These are phyloP conservation scores for Peronosclerospora sorghi DNA, from an alignment of 352 stramenopile species.

Conservation along the genomic window DNA sequence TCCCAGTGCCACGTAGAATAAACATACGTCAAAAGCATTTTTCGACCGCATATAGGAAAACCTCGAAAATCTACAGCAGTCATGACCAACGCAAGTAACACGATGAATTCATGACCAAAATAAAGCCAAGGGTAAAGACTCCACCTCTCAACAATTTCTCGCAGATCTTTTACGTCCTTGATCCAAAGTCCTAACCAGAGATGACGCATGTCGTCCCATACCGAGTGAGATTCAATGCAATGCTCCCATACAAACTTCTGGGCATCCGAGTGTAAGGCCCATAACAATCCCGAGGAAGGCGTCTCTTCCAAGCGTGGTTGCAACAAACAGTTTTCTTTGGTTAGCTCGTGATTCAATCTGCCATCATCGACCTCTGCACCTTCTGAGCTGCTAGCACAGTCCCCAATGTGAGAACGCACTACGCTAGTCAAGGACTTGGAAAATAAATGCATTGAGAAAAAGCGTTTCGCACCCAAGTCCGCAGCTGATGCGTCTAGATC, in stretches of 20 bases:
- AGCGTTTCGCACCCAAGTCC: constrained; percentile 66
- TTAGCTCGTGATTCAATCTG: no score
- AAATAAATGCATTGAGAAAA: constrained; percentile 64
- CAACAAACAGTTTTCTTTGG: constrained; percentile 7
- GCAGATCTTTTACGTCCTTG: constrained; percentile 61
- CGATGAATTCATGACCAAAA: background rate
- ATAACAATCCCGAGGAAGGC: constrained; percentile 62
- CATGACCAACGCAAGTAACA: no score
- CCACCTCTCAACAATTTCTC: constrained; percentile 53
- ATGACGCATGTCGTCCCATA: constrained; percentile 49
- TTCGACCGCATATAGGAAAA: constrained; percentile 48
- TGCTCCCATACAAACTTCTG: constrained; percentile 67
- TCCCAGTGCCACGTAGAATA: constrained; percentile 68
- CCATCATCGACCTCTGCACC: constrained; percentile 11
- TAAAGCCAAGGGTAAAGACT: background rate
- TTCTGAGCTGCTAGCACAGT: constrained; percentile 11
- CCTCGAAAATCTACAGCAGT: constrained; percentile 57
- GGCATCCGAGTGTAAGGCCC: constrained; percentile 77
- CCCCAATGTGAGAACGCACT: constrained; percentile 13
- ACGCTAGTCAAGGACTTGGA: constrained; percentile 40
- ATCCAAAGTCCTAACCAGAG: constrained; percentile 77
- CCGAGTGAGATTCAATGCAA: constrained; percentile 41
- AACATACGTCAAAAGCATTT: constrained; percentile 61
- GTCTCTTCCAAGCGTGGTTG: constrained; percentile 30
- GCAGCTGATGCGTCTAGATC: constrained; percentile 65